Percentiles rank a stretch among this genome's conserved stretches.
Evolutionary conservation across 2,329 filamentous ascomycete genomes (phyloP).

Genomic region (Stromatinia cepivora): DNA sequence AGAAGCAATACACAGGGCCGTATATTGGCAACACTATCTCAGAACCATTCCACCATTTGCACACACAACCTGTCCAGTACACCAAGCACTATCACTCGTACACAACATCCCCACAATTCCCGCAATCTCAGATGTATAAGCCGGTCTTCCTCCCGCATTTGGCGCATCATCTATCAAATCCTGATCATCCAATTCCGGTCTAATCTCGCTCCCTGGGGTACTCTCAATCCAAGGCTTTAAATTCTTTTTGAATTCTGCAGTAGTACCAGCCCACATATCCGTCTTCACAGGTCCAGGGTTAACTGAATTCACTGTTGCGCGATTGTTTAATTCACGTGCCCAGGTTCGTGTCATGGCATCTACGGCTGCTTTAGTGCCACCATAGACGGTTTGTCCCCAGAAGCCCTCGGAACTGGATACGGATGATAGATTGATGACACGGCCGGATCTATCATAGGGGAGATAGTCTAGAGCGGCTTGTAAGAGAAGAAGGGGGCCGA

Average conservation of each 20-base stretch:
- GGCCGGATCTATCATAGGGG: constrained; percentile 64
- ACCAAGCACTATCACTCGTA: constrained; percentile 70
- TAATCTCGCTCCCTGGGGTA: constrained; percentile 63
- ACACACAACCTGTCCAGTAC: constrained; percentile 76
- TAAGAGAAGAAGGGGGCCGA: constrained; percentile 75
- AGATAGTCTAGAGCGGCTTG: constrained; percentile 72
- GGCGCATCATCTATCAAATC: constrained; percentile 60
- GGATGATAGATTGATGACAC: constrained; percentile 62
- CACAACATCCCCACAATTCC: constrained; percentile 77
- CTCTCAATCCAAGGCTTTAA: constrained; percentile 62
- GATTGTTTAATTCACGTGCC: constrained; percentile 61
- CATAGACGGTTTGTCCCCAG: constrained; percentile 58
- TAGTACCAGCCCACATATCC: constrained; percentile 63
- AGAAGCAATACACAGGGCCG: background rate
- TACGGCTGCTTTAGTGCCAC: constrained; percentile 65
- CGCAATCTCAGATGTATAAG: constrained; percentile 69
- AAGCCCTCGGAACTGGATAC: constrained; percentile 57
- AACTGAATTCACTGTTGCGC: constrained; percentile 63
- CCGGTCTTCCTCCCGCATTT: constrained; percentile 58
- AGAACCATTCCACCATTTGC: constrained; percentile 77
- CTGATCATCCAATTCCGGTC: constrained; percentile 61
- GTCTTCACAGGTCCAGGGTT: constrained; percentile 66
- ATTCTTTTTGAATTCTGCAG: constrained; percentile 56
- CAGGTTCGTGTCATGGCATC: constrained; percentile 71
- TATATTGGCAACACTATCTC: background rate